phyloP scores from a whole-genome alignment of 176 grass and related monocot species.

The Cenchrus fungigraminus region DNA sequence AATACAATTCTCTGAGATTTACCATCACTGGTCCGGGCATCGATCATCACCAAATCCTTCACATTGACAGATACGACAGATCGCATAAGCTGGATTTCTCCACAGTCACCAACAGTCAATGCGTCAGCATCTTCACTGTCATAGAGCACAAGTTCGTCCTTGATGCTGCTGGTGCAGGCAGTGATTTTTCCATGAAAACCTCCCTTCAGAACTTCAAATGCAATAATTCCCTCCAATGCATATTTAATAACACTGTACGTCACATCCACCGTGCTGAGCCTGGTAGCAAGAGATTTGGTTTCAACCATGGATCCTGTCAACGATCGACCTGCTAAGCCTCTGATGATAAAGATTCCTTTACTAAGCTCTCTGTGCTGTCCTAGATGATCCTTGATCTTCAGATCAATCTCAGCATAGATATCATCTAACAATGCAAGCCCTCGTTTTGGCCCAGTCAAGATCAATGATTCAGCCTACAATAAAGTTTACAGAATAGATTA shows the following conservation, averaged over 20 bases:
- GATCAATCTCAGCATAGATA: not conserved
- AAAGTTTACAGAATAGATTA: not conserved
- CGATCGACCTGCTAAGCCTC: not conserved
- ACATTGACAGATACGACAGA: not conserved
- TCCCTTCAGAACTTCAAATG: not conserved
- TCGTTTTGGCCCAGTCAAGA: conserved; percentile 4
- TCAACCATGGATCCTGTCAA: not conserved
- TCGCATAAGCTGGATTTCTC: not conserved
- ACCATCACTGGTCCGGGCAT: not conserved
- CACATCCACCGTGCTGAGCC: conserved; percentile 14
- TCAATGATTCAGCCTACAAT: not conserved
- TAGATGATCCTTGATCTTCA: not conserved
- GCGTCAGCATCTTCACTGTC: not conserved
- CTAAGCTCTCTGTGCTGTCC: not conserved
- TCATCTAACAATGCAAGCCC: not conserved
- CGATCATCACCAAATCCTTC: not conserved
- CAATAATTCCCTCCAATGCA: not conserved
- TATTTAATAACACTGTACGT: not conserved
- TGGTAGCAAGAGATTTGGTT: not conserved
- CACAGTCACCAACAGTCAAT: not conserved
- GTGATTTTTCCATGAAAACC: not conserved
- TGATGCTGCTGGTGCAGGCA: not conserved
- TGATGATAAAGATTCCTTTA: not conserved
- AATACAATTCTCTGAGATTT: not conserved
- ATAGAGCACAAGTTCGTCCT: not conserved